phyloP scores from a whole-genome alignment of 1,284 basidiomycete genomes.

The Pisolithus thermaeus region DNA sequence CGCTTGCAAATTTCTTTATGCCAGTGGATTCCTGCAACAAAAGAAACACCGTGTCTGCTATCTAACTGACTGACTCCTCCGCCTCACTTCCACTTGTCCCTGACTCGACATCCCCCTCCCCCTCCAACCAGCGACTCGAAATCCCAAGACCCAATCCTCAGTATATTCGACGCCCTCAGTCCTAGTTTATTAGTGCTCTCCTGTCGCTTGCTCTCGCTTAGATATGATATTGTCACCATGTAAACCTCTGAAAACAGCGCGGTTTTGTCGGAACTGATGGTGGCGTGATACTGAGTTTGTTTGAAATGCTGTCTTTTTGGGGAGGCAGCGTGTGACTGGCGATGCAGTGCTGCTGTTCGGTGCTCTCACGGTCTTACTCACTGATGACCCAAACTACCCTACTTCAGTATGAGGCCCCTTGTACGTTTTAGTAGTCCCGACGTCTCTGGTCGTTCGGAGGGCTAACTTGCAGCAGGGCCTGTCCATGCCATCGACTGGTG shows the following conservation, averaged over 20 bases:
- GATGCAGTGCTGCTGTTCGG: no score
- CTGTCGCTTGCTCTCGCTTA: slow-evolving; percentile 5
- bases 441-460: background rate
- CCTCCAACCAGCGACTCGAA: slow-evolving; percentile 9
- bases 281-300: background rate
- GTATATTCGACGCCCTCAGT: slow-evolving; percentile 9
- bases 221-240: background rate
- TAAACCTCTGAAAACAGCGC: background rate
- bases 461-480: slow-evolving; percentile 52
- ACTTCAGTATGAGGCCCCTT: slow-evolving; percentile 71
- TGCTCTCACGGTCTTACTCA: slow-evolving; percentile 19
- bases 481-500: slow-evolving; percentile 83
- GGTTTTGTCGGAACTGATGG: background rate
- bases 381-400: slow-evolving; percentile 54
- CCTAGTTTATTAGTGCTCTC: slow-evolving; percentile 17
- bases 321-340: background rate
- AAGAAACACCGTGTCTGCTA: slow-evolving; percentile 17
- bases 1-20: slow-evolving; percentile 7
- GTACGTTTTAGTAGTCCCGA: slow-evolving; percentile 37
- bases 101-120: slow-evolving; percentile 12
- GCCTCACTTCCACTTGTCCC: slow-evolving; percentile 1
- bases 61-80: slow-evolving; percentile 13
- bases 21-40: slow-evolving; percentile 17
- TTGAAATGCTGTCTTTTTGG: no score
- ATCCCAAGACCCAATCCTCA: slow-evolving; percentile 13